Evolutionary conservation across 2,329 filamentous ascomycete genomes (phyloP), one percentile per base, ranked within the genome.

Genomic region (Neofusicoccum umdonicola): DNA sequence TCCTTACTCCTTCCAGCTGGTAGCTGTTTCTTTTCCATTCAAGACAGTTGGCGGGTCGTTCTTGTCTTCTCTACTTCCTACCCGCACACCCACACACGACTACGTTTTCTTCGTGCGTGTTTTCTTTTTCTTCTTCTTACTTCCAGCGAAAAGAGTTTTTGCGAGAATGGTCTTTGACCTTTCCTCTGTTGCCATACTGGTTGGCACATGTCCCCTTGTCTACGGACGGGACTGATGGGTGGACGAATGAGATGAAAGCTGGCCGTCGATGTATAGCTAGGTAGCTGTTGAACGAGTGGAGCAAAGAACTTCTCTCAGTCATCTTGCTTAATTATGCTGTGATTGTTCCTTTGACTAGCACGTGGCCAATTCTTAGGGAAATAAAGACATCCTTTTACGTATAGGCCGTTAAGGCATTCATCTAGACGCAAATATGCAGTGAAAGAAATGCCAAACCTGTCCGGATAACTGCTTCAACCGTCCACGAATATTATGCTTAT

Each of bases 41-140:
- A 13, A 37, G 31, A 41, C 13, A 12, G 35, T 41, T 17, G 6
- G 51, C n/a, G 13, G 19, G 22, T 17, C n/a, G 7, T 37, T 37
- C 8, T 52, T n/a, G 8, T 27, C 42, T 58, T 58, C 42, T 44
- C 42, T 8, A 42, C 42, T 42, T 19, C 44, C 9, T 42, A 64
- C 64, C 64, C 54, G 54, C 19, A 42, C 62, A 64, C 12, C 48
- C 19, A 48, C 42, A 62, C 61, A 50, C 17, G 48, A 44, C 35
- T 44, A 31, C 4, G 15, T 57, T 17, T 31, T 58, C 37, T 44
- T 58, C 8, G 12, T 42, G 4, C 41, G 54, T 47, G 15, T 52
- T 17, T 19, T 12, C 22, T 50, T 13, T 37, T n/a, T 8, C 27
- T 52, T 37, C n/a, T 17, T n/a, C 15, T 15, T 39, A 7, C 13